Evolutionary conservation across 495 filamentous ascomycete species (phyloP).

Genomic region (Geoglossum glabrum): DNA sequence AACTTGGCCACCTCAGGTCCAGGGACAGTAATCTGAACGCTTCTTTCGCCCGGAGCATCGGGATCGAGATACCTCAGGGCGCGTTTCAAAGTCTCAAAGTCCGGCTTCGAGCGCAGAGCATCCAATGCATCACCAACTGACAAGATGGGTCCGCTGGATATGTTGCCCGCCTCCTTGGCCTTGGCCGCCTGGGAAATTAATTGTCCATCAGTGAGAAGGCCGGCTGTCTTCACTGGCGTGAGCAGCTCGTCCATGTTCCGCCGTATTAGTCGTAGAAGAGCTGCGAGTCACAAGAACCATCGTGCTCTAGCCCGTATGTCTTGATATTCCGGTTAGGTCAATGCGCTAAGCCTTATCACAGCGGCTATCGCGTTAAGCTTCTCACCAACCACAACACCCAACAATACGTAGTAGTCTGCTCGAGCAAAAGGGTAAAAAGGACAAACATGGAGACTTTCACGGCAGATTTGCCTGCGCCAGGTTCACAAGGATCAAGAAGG

Average conservation of each 20-base stretch:
- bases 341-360: background rate
- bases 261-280: no score
- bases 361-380: background rate
- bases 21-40: slow-evolving; percentile 41
- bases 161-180: background rate
- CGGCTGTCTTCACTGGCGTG: slow-evolving; percentile 12
- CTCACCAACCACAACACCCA: background rate
- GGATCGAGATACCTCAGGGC: slow-evolving; percentile 33
- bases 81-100: slow-evolving; percentile 31
- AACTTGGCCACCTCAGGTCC: slow-evolving; percentile 47
- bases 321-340: background rate
- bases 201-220: slow-evolving; percentile 3
- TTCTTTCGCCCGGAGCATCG: slow-evolving; percentile 13
- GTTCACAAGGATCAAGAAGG: background rate
- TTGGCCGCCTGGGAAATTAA: background rate
- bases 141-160: background rate
- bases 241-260: slow-evolving; percentile 18
- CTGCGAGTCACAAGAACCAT: background rate
- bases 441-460: background rate
- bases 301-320: no score
- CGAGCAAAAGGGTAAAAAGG: background rate
- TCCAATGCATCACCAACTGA: slow-evolving; percentile 34
- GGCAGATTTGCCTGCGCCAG: background rate
- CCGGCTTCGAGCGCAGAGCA: slow-evolving; percentile 42
- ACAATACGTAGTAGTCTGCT: background rate